Evolutionary conservation across 148 eudicot genomes (phyloP), one percentile per base, ranked within the genome.

Genomic region (Linanthus parryae): DNA sequence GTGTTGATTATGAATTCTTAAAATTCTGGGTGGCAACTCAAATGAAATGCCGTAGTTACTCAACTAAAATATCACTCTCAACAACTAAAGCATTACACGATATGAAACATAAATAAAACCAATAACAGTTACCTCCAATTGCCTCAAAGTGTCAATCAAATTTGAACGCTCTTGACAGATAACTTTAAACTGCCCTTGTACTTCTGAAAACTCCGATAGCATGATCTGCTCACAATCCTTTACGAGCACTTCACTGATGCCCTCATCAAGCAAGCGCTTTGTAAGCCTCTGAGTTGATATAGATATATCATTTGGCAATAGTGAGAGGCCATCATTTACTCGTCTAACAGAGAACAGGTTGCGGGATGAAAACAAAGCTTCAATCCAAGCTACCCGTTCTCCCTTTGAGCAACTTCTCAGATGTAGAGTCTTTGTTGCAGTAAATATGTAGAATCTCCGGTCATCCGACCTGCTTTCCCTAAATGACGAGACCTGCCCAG

Each of bases 341-440:
- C 80, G 72, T 74, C 76, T 74, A 20, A 73, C 44, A 24, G 66
- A 63, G 54, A 76, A 81, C 8, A 76, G 69, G 61, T 75, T 76
- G 59, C 76, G 67, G 8, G 78, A 55, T 35, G 89, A 77, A 33
- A 64, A 75, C 66, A 88, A 79, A 54, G 94, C 94, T 68, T 79
- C 76, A 48, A 89, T 64, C 97, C 97, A 89, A 35, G 82, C 73
- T 56, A 37, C 81, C 58, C 84, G 77, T 52, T 84, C 87, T 57
- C 52, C 73, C 58, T 70, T 74, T 20, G 82, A 74, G 50, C 76
- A 63, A 31, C 82, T 74, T 70, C 90, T 71, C 39, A 89, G 65
- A 69, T 89, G 97, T 71, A 89, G 97, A 18, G 97, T 84, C 75
- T 89, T 89, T 47, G 97, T 84, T 26, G 90, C 84, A 58, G 97